A percentile compares a stretch with the other conserved stretches of the same genome.
Conservation (phyloP, 2,329 filamentous ascomycete genomes). For the Fusarium torreyae region DNA sequence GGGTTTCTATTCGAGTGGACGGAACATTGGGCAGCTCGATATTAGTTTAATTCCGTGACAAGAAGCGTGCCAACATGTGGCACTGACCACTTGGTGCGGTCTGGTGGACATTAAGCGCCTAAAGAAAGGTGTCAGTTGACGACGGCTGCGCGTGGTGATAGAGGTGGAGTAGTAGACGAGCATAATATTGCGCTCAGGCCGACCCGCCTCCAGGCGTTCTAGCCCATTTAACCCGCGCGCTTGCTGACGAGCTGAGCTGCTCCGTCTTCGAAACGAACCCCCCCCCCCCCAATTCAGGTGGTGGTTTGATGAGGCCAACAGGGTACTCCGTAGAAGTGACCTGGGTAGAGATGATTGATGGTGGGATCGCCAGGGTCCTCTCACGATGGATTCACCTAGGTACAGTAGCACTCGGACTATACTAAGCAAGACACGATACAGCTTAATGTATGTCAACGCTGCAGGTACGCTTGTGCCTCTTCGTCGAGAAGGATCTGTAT, state of each 20-base stretch:
- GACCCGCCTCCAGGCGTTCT: conserved; percentile 36
- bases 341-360: conserved; percentile 17
- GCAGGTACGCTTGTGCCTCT: conserved; percentile 39
- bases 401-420: conserved; percentile 20
- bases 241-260: conserved; percentile 26
- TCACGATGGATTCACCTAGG: conserved; percentile 34
- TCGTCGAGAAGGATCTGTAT: conserved; percentile 18
- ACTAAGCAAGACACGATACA: conserved; percentile 38
- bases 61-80: conserved; percentile 35
- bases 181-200: conserved; percentile 37
- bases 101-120: conserved; percentile 24
- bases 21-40: conserved; percentile 25
- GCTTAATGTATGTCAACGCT: conserved; percentile 49
- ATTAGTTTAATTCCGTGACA: conserved; percentile 28
- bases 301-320: conserved; percentile 35
- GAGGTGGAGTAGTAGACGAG: conserved; percentile 24
- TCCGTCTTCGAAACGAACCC: conserved; percentile 1
- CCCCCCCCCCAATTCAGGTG: conserved; percentile 13
- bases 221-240: conserved; percentile 15
- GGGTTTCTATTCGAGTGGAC: conserved; percentile 29
- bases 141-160: conserved; percentile 29
- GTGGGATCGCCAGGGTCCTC: conserved; percentile 50
- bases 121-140: conserved; percentile 47
- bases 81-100: conserved; percentile 38
- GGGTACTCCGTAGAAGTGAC: conserved; percentile 20